Percentiles rank a stretch among this genome's conserved stretches.
phyloP scores from a whole-genome alignment of 306 rosid species.

The Rosa chinensis region DNA sequence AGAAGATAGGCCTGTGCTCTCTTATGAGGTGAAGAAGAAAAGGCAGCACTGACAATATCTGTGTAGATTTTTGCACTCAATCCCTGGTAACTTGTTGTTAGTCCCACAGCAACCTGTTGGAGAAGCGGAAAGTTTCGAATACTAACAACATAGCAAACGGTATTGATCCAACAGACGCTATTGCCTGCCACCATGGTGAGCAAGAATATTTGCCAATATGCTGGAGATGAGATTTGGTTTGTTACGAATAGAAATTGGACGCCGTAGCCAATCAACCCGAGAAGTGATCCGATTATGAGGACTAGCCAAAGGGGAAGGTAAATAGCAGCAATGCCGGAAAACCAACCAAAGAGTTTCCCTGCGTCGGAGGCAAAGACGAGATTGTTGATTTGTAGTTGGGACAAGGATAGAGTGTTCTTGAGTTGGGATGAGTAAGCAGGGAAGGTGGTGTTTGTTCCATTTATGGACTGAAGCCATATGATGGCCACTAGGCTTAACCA shows the following conservation, averaged over 20 bases:
- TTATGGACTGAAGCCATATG: constrained; percentile 89
- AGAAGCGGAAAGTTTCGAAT: constrained; percentile 54
- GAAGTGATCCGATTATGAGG: constrained; percentile 67
- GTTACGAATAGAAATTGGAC: constrained; percentile 72
- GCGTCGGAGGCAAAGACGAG: constrained; percentile 96
- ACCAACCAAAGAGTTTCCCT: constrained; percentile 80
- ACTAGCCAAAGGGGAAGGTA: constrained; percentile 83
- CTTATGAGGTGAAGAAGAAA: constrained; percentile 28
- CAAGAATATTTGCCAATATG: constrained; percentile 60
- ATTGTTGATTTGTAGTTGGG: constrained; percentile 81
- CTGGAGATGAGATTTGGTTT: constrained; percentile 38
- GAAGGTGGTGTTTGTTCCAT: constrained; percentile 78
- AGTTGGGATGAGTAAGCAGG: constrained; percentile 90
- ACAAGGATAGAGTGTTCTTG: constrained; percentile 59
- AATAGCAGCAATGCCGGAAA: constrained; percentile 69
- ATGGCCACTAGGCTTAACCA: constrained; percentile 85
- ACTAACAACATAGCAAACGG: constrained; percentile 65
- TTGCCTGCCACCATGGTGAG: constrained; percentile 80
- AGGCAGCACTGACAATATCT: constrained; percentile 39
- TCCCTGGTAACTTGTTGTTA: constrained; percentile 83
- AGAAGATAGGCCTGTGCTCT: constrained; percentile 56
- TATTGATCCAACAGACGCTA: constrained; percentile 93
- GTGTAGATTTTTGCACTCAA: constrained; percentile 80
- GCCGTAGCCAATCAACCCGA: constrained; percentile 82
- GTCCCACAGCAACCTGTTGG: constrained; percentile 59